These are phyloP conservation scores for Entomortierella parvispora DNA, from an alignment of 192 early-diverging fungal genomes.

Conservation along the genomic window DNA sequence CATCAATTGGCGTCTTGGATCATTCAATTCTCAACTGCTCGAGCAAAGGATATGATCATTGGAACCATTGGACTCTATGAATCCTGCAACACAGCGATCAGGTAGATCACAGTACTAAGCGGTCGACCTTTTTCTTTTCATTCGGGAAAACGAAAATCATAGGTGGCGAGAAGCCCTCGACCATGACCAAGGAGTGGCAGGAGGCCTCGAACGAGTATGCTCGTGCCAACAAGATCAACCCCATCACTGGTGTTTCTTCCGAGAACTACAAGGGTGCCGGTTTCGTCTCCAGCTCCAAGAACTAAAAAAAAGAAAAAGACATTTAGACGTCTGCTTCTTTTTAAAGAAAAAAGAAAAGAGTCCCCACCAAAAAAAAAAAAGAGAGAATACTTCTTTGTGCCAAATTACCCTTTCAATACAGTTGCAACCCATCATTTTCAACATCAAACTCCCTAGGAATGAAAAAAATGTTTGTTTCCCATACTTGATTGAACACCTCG, in stretches of 20 bases:
- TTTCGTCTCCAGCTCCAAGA: conserved; percentile 65
- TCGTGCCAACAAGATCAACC: conserved; percentile 77
- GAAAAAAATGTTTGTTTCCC: not conserved
- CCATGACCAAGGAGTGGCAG: conserved; percentile 86
- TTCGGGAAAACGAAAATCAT: conserved; percentile 16
- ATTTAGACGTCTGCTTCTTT: conserved; percentile 3
- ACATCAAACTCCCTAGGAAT: not conserved
- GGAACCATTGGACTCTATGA: no score
- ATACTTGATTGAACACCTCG: no score
- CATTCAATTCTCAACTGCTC: no score
- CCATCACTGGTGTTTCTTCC: conserved; percentile 81
- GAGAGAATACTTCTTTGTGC: not conserved
- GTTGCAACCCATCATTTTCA: no score
- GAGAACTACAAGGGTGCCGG: conserved; percentile 83
- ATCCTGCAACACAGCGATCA: no score
- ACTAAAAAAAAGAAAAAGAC: no score
- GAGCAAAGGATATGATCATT: no score
- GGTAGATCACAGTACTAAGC: no score
- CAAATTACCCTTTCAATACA: not conserved
- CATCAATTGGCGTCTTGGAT: conserved; percentile 2
- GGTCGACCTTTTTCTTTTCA: not conserved
- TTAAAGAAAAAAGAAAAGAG: not conserved
- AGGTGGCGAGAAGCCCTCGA: conserved; percentile 72
- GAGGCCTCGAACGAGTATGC: conserved; percentile 82
- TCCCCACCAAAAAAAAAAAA: not conserved